Evolutionary conservation across 2,329 filamentous ascomycete genomes (phyloP).

Genomic region (Pseudogymnoascus sp.): DNA sequence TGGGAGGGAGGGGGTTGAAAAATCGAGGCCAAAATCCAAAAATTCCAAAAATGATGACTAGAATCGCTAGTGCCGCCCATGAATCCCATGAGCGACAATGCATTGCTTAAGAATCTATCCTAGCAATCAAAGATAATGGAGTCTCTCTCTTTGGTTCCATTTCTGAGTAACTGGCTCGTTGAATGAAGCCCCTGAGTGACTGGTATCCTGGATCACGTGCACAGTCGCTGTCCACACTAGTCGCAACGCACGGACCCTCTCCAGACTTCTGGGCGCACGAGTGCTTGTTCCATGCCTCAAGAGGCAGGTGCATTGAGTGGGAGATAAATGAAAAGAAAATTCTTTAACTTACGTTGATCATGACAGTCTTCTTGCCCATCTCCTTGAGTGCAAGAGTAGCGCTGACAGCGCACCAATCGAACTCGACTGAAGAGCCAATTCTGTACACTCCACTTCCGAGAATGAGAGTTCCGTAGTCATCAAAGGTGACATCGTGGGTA

Average conservation of each 20-base stretch:
- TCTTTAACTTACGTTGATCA: constrained; percentile 68
- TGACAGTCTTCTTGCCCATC: constrained; percentile 93
- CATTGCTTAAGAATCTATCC: not conserved
- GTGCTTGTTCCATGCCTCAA: not conserved
- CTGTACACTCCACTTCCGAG: constrained; percentile 94
- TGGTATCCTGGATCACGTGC: not conserved
- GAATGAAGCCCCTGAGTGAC: not conserved
- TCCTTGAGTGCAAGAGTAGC: constrained; percentile 73
- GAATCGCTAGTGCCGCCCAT: not conserved
- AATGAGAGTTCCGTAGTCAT: constrained; percentile 83
- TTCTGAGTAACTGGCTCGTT: not conserved
- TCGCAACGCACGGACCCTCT: not conserved
- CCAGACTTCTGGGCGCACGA: not conserved
- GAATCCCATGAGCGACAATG: not conserved
- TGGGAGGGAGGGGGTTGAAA: not conserved
- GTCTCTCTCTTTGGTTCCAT: not conserved
- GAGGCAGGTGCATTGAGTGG: constrained; percentile 8
- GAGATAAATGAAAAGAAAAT: not conserved
- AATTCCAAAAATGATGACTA: not conserved
- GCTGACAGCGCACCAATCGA: constrained; percentile 96
- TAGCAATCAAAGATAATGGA: not conserved
- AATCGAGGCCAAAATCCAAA: constrained; percentile 10
- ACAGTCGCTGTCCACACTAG: not conserved
- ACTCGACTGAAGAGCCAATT: constrained; percentile 95
- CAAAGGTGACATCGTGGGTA: constrained; percentile 85